These are phyloP conservation scores for Thozetella sp. DNA, from an alignment of 495 filamentous ascomycete genomes.

Conservation along the genomic window DNA sequence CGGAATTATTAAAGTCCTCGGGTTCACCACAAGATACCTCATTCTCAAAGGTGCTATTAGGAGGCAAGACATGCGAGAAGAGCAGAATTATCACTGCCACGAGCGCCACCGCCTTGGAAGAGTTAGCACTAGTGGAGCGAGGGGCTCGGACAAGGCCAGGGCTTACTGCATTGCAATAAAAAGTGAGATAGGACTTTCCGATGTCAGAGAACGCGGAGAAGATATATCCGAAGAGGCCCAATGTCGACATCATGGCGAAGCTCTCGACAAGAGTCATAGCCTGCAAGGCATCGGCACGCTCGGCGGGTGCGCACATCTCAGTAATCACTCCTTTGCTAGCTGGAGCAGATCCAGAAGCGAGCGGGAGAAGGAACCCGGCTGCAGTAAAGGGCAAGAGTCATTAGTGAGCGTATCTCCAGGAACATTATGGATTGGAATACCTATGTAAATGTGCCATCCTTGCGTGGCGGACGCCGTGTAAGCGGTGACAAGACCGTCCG, in stretches of 20 bases:
- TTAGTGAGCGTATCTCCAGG: background rate
- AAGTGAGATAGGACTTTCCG: conserved; percentile 50
- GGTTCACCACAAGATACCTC: no score
- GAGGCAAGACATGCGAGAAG: conserved; percentile 46
- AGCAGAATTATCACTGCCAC: conserved; percentile 46
- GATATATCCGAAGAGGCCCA: conserved; percentile 54
- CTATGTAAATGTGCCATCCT: conserved; percentile 57
- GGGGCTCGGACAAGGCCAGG: conserved; percentile 4
- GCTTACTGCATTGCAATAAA: conserved; percentile 54
- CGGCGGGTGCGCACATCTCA: conserved; percentile 46
- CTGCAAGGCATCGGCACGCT: conserved; percentile 54
- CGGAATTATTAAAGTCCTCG: background rate
- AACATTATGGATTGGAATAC: conserved; percentile 17
- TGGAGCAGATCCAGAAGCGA: conserved; percentile 56
- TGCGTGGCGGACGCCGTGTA: conserved; percentile 47
- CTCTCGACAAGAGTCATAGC: conserved; percentile 59
- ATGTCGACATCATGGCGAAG: conserved; percentile 48
- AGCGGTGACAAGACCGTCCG: conserved; percentile 53
- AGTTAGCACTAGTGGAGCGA: background rate
- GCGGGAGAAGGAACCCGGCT: conserved; percentile 48
- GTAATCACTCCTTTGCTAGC: conserved; percentile 62
- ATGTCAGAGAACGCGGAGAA: conserved; percentile 50
- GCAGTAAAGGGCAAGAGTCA: no score
- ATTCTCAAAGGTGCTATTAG: conserved; percentile 39
- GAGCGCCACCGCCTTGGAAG: conserved; percentile 38